phyloP scores from a whole-genome alignment of 2,329 filamentous ascomycete species.

The Elsinoe batatas region DNA sequence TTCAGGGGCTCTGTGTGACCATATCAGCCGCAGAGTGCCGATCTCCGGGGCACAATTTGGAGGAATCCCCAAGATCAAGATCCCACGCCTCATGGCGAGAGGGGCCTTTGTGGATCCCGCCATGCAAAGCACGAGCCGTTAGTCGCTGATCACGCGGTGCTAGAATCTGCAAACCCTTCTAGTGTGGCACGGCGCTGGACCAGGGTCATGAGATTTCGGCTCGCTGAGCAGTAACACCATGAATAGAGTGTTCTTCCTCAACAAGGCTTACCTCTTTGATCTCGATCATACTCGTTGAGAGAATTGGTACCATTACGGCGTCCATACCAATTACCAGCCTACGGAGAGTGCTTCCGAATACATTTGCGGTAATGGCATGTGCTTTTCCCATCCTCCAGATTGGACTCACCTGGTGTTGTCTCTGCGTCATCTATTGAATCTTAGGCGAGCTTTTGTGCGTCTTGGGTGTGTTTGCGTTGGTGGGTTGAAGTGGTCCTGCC shows the following conservation, averaged over 20 bases:
- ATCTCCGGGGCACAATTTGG: background rate
- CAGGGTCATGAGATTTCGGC: no score
- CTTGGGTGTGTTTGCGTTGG: background rate
- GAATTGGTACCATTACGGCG: no score
- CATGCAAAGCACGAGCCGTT: background rate
- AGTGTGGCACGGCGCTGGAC: background rate
- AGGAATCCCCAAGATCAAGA: background rate
- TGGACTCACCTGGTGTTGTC: background rate
- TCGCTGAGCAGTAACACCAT: no score
- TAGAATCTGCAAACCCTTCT: background rate
- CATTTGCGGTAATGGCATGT: no score
- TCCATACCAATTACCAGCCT: no score
- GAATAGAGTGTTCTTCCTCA: no score
- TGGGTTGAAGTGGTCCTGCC: background rate
- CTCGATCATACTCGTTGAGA: no score
- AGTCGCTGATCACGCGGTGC: background rate
- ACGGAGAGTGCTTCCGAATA: no score
- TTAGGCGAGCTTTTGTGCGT: conserved; percentile 1
- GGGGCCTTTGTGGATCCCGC: background rate
- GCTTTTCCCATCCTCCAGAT: background rate
- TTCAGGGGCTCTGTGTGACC: background rate
- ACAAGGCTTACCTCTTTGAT: no score
- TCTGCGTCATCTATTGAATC: conserved; percentile 5
- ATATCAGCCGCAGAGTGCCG: background rate
- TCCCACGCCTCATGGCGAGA: background rate